Base-by-base conservation (phyloP, 1,139 yeast species). In the Geotrichum fermentans region DNA sequence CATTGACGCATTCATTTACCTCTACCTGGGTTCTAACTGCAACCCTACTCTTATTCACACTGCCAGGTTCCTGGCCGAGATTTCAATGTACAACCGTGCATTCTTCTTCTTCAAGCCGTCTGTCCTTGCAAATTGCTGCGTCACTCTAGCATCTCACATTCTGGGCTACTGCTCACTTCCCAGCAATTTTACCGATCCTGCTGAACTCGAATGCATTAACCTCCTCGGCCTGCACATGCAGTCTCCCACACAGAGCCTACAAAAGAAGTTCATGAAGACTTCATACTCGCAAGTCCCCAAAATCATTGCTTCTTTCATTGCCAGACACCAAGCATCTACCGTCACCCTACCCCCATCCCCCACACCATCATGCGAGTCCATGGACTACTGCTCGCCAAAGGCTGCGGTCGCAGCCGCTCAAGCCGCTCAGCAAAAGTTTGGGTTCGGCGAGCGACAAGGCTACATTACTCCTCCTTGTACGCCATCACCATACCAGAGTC, bases 91-190 rank as follows among this genome's bases (percentile, higher is more conserved):
- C 63, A 84, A 85, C 56, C 78, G 85, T 55, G 74, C 74, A 41
- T 87, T 83, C 61, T 68, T 89, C 49, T 73, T 77, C 38, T 75
- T 77, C 52, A 75, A 82, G 17, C 71, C 89, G 0, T 79, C 89
- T 1, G 61, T 78, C 43, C 73, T 86, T 28, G 83, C 95, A 7
- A 68, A 79, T 22, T 74, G 94, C 1, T 83, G 92, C 32, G 80
- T 83, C 58, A 64, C 83, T 45, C 66, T 90, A 58, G 87, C 96
- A n/a, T 79, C 87, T 56, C 80, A 84, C 47, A 79, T 88, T 60
- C 75, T 65, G 40, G 70, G 68, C 54, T 67, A 35, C 47, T 32
- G 43, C 45, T 24, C 43, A 16, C 33, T n/a, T 14, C 45, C 53
- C 32, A 33, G 38, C 13, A 33, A 46, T 4, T 44, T 30, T 34